Conservation (phyloP, 352 stramenopile genomes). For the Hyaloperonospora brassicae region DNA sequence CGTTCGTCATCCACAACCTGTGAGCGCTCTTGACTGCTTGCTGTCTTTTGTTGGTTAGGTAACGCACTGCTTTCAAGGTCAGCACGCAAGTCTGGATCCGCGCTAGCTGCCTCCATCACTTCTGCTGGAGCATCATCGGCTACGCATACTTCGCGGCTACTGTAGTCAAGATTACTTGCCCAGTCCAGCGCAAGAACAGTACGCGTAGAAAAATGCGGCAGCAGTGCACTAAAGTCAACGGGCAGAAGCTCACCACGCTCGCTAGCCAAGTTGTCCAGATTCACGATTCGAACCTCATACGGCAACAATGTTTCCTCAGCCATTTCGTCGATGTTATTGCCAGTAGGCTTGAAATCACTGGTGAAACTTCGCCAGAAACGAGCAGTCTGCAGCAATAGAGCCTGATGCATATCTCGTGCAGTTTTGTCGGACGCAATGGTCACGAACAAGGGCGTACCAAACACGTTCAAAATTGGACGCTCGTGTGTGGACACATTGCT, state of each 20-base stretch:
- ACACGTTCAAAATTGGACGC: conserved; percentile 32
- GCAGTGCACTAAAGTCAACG: conserved; percentile 39
- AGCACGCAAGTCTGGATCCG: conserved; percentile 19
- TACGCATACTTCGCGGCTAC: conserved; percentile 15
- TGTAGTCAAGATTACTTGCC: conserved; percentile 31
- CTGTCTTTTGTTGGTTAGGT: conserved; percentile 2
- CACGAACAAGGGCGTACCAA: conserved; percentile 66
- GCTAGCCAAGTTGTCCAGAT: conserved; percentile 48
- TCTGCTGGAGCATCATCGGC: conserved; percentile 28
- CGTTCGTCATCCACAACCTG: conserved; percentile 13
- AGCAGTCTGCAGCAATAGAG: conserved; percentile 58
- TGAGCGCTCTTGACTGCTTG: conserved; percentile 1
- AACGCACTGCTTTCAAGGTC: conserved; percentile 13
- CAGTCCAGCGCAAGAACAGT: conserved; percentile 79
- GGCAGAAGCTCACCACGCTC: conserved; percentile 34
- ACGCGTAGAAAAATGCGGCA: conserved; percentile 64
- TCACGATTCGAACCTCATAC: conserved; percentile 49
- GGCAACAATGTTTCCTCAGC: conserved; percentile 20
- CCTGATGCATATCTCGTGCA: conserved; percentile 50
- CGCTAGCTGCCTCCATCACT: conserved; percentile 27
- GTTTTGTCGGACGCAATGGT: conserved; percentile 64
- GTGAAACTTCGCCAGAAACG: conserved; percentile 35
- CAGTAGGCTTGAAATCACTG: neutral
- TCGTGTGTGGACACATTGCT: conserved; percentile 10
- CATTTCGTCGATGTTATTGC: conserved; percentile 4